Evolutionary conservation across 2,329 filamentous ascomycete species (phyloP), one percentile per base, ranked within the genome.

Genomic region (Juglanconis sp.): DNA sequence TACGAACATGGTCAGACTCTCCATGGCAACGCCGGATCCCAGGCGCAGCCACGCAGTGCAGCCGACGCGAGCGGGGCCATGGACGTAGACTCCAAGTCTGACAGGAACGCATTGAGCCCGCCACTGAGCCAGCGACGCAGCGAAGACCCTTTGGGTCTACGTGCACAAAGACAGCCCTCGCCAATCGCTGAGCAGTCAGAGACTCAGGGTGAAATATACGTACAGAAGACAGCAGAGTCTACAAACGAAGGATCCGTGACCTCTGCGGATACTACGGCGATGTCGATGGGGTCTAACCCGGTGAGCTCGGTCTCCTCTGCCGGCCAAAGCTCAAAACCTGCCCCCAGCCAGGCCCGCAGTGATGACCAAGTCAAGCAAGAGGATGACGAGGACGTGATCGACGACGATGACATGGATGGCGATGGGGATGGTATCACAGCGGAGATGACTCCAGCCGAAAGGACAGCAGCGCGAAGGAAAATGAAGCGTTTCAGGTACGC

Each of bases 401-500:
- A 87, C 5, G 84, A 87, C 34, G 84, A 87, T 46, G 81, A 84
- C 32, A 81, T 82, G 76, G 83, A 85, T 46, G 77, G 69, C 17
- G 77, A 80, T 1, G 76, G 75, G 36, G 79, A 81, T 46, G 69
- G 47, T 63, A 71, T 71, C n/a, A 69, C 69, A n/a, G 74, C 73
- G 49, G 76, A 79, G 38, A 81, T 81, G 68, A 85, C 80, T 8
- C 79, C 79, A 30, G 84, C 83, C 35, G 85, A 87, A 70, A 79
- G 80, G 60, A 79, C 79, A 40, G 85, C 79, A 60, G 84, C 80
- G 67, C 77, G 82, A 56, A 80, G 82, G 64, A 89, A 88, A 72
- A 88, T 87, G 90, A 94, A 94, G 79, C 82, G 91, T 60, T 94
- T 94, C 71, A 85, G 89, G 88, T 91, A 80, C 65, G 74, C 59